A percentile compares a stretch with the other conserved stretches of the same genome.
phyloP scores from a whole-genome alignment of 1,284 basidiomycete species.

The Cutaneotrichosporon sp. region DNA sequence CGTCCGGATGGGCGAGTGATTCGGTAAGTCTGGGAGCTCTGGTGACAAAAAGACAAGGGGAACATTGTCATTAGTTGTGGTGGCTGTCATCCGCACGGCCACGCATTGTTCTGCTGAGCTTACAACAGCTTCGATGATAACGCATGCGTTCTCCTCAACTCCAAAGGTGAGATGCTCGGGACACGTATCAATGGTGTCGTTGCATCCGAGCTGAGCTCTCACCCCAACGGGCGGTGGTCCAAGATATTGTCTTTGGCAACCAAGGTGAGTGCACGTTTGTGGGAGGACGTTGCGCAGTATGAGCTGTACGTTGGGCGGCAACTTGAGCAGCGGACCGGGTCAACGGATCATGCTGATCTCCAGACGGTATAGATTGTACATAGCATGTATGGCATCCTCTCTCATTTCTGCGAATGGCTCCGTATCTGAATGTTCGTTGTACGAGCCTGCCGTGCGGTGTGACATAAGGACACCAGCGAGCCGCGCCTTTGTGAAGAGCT shows the following conservation, averaged over 20 bases:
- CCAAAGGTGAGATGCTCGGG: conserved; percentile 93
- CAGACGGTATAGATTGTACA: conserved; percentile 12
- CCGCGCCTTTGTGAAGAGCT: too few species aligned
- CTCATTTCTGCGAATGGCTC: not conserved
- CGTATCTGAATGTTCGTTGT: too few species aligned
- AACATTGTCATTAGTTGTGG: too few species aligned
- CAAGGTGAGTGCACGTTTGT: conserved; percentile 71
- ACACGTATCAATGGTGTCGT: conserved; percentile 93
- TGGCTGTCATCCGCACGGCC: too few species aligned
- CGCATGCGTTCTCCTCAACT: conserved; percentile 90
- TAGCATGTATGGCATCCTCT: conserved; percentile 14
- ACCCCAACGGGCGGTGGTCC: conserved; percentile 70
- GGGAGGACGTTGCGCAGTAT: too few species aligned
- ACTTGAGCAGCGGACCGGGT: too few species aligned
- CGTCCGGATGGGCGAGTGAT: conserved; percentile 43
- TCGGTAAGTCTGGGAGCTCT: conserved; percentile 35
- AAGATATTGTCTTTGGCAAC: conserved; percentile 90
- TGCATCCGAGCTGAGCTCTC: conserved; percentile 71
- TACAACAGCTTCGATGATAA: conserved; percentile 88
- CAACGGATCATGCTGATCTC: not conserved
- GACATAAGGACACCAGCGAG: too few species aligned
- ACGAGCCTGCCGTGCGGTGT: too few species aligned
- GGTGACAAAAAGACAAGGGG: too few species aligned
- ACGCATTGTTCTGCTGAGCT: not conserved
- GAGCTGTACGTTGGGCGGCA: too few species aligned